These are phyloP conservation scores for Carallia brachiata DNA, from an alignment of 345 rosid species.

Conservation along the genomic window DNA sequence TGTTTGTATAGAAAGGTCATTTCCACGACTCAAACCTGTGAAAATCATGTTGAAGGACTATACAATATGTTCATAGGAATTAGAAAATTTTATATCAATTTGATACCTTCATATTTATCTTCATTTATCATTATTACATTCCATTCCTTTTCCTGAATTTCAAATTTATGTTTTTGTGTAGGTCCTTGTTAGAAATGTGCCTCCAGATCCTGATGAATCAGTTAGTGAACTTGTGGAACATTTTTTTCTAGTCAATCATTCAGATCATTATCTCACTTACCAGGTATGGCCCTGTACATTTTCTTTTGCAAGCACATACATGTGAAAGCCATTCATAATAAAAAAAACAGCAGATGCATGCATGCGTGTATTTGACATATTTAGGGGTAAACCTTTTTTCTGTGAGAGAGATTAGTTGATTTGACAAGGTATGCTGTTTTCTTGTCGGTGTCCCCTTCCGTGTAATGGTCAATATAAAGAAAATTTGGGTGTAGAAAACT, in stretches of 20 bases:
- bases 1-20: too few relatives aligned
- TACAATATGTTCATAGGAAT: too few relatives aligned
- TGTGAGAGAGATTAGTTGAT: too few relatives aligned
- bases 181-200: constrained; percentile 87
- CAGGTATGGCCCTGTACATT: constrained; percentile 51
- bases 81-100: background rate
- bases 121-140: background rate
- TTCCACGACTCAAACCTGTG: too few relatives aligned
- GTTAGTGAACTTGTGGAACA: constrained; percentile 80
- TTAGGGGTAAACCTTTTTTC: too few relatives aligned
- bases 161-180: constrained; percentile 24
- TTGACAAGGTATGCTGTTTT: too few relatives aligned
- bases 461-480: background rate
- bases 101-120: background rate
- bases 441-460: too few relatives aligned
- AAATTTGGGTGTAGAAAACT: background rate
- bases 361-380: too few relatives aligned
- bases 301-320: background rate
- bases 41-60: too few relatives aligned
- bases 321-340: background rate
- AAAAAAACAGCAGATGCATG: too few relatives aligned
- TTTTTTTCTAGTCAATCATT: constrained; percentile 88
- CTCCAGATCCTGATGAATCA: constrained; percentile 92
- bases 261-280: constrained; percentile 71
- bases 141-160: constrained; percentile 8